phyloP scores from a whole-genome alignment of 169 alveolate species.

The Theileria parva region DNA sequence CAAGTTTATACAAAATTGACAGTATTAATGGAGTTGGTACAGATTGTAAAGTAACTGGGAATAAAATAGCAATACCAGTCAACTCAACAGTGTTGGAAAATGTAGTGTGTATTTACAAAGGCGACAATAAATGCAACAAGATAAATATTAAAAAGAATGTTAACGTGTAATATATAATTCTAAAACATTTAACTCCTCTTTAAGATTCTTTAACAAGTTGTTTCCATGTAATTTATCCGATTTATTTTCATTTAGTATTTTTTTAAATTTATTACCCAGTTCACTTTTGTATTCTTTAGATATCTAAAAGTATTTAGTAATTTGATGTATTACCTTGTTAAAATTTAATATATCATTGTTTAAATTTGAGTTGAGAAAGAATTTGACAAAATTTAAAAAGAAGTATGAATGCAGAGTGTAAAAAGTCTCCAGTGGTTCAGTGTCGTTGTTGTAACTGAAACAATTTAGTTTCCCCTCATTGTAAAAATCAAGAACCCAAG shows the following conservation, averaged over 20 bases:
- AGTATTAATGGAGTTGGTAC: neutral
- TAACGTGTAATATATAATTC: constrained; percentile 2
- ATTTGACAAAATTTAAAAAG: constrained; percentile 48
- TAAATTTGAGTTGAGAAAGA: constrained; percentile 13
- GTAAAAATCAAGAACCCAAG: constrained; percentile 59
- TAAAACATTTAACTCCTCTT: neutral
- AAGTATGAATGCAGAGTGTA: constrained; percentile 35
- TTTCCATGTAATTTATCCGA: neutral
- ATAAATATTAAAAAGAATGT: neutral
- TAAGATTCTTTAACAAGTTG: neutral
- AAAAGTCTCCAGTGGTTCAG: constrained; percentile 23
- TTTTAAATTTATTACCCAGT: neutral
- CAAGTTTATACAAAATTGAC: neutral
- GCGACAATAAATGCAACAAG: neutral
- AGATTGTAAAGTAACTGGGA: neutral
- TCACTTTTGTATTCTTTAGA: constrained; percentile 4
- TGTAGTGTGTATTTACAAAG: neutral
- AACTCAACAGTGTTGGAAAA: neutral
- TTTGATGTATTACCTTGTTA: constrained; percentile 20
- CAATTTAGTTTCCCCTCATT: constrained; percentile 24
- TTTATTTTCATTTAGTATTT: neutral
- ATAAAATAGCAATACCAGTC: neutral
- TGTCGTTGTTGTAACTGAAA: constrained; percentile 43
- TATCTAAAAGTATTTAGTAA: neutral
- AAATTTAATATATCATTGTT: constrained; percentile 29